These are phyloP conservation scores for Hypoxylon sp. DNA, from an alignment of 2,329 filamentous ascomycete genomes.

Conservation along the genomic window DNA sequence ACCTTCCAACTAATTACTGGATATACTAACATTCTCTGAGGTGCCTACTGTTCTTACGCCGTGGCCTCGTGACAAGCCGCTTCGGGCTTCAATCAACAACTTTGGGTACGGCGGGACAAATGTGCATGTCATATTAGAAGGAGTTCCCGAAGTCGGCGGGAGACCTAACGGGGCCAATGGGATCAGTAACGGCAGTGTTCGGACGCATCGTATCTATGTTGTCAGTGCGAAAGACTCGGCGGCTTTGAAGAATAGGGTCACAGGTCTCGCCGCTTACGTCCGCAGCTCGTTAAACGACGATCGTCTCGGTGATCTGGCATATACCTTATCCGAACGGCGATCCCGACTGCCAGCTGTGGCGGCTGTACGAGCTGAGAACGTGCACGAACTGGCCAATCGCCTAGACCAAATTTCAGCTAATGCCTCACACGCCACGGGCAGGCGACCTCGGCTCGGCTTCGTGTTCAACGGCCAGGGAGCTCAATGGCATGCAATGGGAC, in stretches of 20 bases:
- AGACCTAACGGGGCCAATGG: neutral
- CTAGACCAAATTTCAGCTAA: constrained; percentile 1
- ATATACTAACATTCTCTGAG: neutral
- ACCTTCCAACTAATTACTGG: neutral
- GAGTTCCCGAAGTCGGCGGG: neutral
- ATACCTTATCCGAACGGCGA: constrained; percentile 27
- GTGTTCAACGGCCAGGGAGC: constrained; percentile 53
- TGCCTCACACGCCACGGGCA: neutral
- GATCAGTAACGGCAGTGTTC: neutral
- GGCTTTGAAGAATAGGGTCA: neutral
- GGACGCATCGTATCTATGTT: constrained; percentile 9
- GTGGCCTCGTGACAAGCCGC: neutral
- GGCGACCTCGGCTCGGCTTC: constrained; percentile 35
- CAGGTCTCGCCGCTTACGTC: neutral
- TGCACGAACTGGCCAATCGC: neutral
- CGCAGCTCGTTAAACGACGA: neutral
- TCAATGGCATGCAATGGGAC: constrained; percentile 46
- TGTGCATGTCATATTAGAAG: constrained; percentile 25
- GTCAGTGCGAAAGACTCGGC: constrained; percentile 31
- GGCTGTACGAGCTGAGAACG: neutral
- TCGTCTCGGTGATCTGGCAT: constrained; percentile 15
- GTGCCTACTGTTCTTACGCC: neutral
- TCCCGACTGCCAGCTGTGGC: constrained; percentile 10
- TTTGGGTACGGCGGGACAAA: constrained; percentile 70
- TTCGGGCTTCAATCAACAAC: constrained; percentile 65